These are phyloP conservation scores for Plasmopara halstedii DNA, from an alignment of 352 stramenopile species.

Conservation along the genomic window DNA sequence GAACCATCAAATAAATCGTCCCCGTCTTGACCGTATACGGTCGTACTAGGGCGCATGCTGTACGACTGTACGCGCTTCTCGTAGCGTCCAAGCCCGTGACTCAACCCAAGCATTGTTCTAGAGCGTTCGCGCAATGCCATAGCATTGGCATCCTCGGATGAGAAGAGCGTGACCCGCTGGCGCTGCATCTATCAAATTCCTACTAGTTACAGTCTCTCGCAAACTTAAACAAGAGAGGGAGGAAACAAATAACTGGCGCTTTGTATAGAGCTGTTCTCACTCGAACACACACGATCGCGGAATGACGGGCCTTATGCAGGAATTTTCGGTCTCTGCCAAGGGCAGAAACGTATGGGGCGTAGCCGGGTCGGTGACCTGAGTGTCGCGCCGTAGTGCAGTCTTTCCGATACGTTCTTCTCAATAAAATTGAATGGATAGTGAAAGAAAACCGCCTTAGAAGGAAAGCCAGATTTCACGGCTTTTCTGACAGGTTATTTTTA, in stretches of 20 bases:
- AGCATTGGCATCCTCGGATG: slow-evolving; percentile 55
- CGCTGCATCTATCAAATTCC: slow-evolving; percentile 25
- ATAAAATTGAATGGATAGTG: neutral
- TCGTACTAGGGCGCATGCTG: slow-evolving; percentile 55
- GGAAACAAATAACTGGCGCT: slow-evolving; percentile 8
- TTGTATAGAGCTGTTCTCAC: slow-evolving; percentile 12
- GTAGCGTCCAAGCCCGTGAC: slow-evolving; percentile 20
- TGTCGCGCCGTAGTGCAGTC: slow-evolving; percentile 12
- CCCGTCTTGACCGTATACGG: slow-evolving; percentile 46
- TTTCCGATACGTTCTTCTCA: slow-evolving; percentile 5
- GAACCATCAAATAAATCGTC: slow-evolving; percentile 56
- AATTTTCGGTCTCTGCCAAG: slow-evolving; percentile 18
- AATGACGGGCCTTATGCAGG: slow-evolving; percentile 17
- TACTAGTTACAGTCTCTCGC: neutral
- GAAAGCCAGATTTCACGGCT: slow-evolving; percentile 5
- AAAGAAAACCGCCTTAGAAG: slow-evolving; percentile 4
- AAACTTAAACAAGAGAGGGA: neutral
- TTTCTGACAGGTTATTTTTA: slow-evolving; percentile 13
- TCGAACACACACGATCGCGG: slow-evolving; percentile 19
- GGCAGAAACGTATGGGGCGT: slow-evolving; percentile 10
- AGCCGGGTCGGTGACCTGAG: neutral
- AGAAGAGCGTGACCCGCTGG: slow-evolving; percentile 67
- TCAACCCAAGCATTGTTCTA: slow-evolving; percentile 18
- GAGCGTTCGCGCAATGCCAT: slow-evolving; percentile 63
- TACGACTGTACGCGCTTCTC: slow-evolving; percentile 39